Conservation (phyloP, 1,284 basidiomycete genomes). For the Coniferiporia weirii region DNA sequence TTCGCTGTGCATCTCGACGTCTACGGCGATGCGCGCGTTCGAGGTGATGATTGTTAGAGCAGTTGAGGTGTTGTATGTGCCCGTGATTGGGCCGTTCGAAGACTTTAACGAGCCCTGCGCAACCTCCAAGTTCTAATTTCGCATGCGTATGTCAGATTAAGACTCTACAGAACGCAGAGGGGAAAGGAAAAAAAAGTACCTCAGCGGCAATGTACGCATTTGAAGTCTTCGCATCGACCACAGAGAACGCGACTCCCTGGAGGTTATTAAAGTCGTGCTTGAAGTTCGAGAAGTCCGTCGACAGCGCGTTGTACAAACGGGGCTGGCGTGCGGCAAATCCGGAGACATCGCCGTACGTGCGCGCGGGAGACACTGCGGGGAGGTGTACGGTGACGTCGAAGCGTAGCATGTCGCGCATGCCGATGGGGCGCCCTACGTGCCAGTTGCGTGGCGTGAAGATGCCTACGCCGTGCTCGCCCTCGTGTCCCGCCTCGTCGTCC, state of each 20-base stretch:
- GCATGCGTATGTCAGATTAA: not conserved
- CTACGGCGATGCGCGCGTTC: conserved; percentile 16
- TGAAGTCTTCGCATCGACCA: conserved; percentile 16
- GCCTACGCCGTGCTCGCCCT: conserved; percentile 23
- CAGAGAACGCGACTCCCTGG: conserved; percentile 20
- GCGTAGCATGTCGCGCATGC: conserved; percentile 3
- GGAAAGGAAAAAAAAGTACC: conserved; percentile 12
- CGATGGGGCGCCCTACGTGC: not conserved
- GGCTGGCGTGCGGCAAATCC: no score
- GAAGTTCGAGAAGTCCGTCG: conserved; percentile 23
- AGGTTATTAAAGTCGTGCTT: conserved; percentile 20
- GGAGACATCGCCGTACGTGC: conserved; percentile 17
- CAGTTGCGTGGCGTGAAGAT: conserved; percentile 24
- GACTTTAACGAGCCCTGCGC: conserved; percentile 12
- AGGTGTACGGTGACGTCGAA: conserved; percentile 23
- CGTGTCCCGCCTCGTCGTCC: conserved; percentile 2
- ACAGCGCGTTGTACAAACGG: no score
- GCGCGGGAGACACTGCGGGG: conserved; percentile 9
- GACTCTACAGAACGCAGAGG: not conserved
- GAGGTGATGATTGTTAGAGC: conserved; percentile 16
- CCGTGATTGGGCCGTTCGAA: conserved; percentile 17
- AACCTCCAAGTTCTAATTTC: conserved; percentile 12
- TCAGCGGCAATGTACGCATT: conserved; percentile 19
- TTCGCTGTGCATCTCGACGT: conserved; percentile 15
- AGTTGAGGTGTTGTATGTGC: conserved; percentile 14